Percentiles rank a stretch among this genome's conserved stretches.
Conservation (phyloP, 768 basidiomycete genomes). For the Serendipita vermifera region DNA sequence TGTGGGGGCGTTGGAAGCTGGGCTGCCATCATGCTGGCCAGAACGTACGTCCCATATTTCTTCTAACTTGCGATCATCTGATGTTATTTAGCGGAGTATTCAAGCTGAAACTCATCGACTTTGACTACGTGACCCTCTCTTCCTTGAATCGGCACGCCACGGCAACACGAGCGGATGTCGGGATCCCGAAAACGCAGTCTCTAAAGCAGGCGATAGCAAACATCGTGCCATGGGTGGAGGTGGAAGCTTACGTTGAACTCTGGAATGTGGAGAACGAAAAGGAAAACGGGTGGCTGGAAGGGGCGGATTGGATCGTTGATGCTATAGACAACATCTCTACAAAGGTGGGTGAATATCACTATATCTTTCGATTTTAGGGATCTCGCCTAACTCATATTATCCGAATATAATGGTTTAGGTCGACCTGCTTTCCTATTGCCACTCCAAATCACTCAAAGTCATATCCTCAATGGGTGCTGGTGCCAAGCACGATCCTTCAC, state of each 20-base stretch:
- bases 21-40: slow-evolving; percentile 84
- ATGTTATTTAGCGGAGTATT: slow-evolving; percentile 54
- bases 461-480: slow-evolving; percentile 97
- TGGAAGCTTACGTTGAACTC: slow-evolving; percentile 71
- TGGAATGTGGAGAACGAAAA: slow-evolving; percentile 64
- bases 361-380: too few species aligned
- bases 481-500: slow-evolving; percentile 87
- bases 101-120: slow-evolving; percentile 73
- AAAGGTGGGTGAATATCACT: slow-evolving; percentile 31
- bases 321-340: slow-evolving; percentile 97
- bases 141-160: slow-evolving; percentile 93
- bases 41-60: slow-evolving; percentile 59
- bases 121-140: slow-evolving; percentile 91
- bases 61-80: too few species aligned
- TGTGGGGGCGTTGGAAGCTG: slow-evolving; percentile 96
- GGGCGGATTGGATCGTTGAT: slow-evolving; percentile 92
- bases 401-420: too few species aligned
- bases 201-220: slow-evolving; percentile 53
- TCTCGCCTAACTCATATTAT: too few species aligned
- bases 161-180: slow-evolving; percentile 79
- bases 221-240: slow-evolving; percentile 71
- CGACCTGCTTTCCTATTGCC: slow-evolving; percentile 81
- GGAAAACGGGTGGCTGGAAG: slow-evolving; percentile 59
- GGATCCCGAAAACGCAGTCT: slow-evolving; percentile 79
- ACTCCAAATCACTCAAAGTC: slow-evolving; percentile 66